These are phyloP conservation scores for Sungouiella thailandica DNA, from an alignment of 805 yeast genomes.

Conservation along the genomic window DNA sequence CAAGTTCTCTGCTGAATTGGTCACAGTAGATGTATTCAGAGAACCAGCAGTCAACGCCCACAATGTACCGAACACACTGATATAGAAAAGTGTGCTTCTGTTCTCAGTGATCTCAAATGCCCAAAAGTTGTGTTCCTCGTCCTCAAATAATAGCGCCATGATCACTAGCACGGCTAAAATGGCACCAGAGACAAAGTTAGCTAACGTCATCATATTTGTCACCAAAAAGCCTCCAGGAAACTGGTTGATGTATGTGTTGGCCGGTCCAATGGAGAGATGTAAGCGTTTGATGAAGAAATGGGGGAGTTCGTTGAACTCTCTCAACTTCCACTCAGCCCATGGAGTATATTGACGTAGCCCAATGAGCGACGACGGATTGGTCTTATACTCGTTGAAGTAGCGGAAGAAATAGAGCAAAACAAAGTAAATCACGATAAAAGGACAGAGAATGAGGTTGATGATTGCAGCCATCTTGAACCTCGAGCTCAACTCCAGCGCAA, in stretches of 20 bases:
- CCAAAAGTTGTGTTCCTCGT: conserved; percentile 72
- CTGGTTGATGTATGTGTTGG: conserved; percentile 79
- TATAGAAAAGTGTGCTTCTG: conserved; percentile 77
- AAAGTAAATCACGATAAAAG: conserved; percentile 81
- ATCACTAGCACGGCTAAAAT: conserved; percentile 72
- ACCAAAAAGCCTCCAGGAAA: conserved; percentile 72
- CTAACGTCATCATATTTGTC: conserved; percentile 31
- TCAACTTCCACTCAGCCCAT: conserved; percentile 87
- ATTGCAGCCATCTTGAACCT: conserved; percentile 86
- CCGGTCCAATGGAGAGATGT: conserved; percentile 71
- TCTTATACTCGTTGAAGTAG: conserved; percentile 87
- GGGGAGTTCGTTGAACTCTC: conserved; percentile 90
- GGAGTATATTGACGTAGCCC: conserved; percentile 81
- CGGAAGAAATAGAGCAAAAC: conserved; percentile 79
- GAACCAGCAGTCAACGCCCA: conserved; percentile 80
- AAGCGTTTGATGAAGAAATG: conserved; percentile 82
- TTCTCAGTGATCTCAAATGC: conserved; percentile 84
- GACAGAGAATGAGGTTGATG: conserved; percentile 76
- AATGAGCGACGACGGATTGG: conserved; percentile 77
- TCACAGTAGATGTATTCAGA: conserved; percentile 24
- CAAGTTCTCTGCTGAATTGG: conserved; percentile 20
- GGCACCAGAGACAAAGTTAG: conserved; percentile 75
- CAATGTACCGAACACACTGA: conserved; percentile 81
- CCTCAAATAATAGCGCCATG: conserved; percentile 72
- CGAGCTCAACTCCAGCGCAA: conserved; percentile 66